Evolutionary conservation across 768 basidiomycete species (phyloP).

Genomic region (Imleria badia): DNA sequence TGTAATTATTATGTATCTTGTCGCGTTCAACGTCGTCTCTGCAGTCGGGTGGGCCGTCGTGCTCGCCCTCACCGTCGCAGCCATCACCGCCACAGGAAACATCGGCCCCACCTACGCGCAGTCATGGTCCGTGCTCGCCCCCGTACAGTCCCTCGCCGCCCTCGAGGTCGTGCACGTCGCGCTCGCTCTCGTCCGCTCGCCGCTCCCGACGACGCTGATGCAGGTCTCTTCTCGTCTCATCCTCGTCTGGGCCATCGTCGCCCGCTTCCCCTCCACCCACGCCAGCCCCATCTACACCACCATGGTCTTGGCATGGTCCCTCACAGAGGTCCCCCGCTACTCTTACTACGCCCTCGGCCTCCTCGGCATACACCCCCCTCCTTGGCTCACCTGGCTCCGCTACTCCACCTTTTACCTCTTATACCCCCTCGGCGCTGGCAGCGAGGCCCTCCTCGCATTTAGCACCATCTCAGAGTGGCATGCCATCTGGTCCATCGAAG

Average conservation of each 20-base stretch:
- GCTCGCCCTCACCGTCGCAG: slow-evolving; percentile 50
- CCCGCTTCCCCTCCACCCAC: slow-evolving; percentile 45
- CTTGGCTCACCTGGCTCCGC: slow-evolving; percentile 70
- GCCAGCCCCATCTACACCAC: slow-evolving; percentile 78
- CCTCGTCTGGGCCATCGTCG: slow-evolving; percentile 79
- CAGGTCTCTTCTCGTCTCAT: slow-evolving; percentile 83
- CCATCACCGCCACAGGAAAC: slow-evolving; percentile 34
- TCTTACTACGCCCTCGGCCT: slow-evolving; percentile 77
- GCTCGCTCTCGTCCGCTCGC: slow-evolving; percentile 77
- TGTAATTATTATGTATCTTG: slow-evolving; percentile 51
- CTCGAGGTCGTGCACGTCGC: slow-evolving; percentile 84
- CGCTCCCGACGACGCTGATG: slow-evolving; percentile 67
- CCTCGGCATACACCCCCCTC: slow-evolving; percentile 47
- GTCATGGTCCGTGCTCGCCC: slow-evolving; percentile 59
- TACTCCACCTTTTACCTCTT: slow-evolving; percentile 93
- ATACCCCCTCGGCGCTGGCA: slow-evolving; percentile 91
- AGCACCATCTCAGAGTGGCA: slow-evolving; percentile 64
- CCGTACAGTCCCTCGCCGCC: slow-evolving; percentile 81
- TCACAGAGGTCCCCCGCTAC: slow-evolving; percentile 92
- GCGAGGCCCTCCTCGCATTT: slow-evolving; percentile 84
- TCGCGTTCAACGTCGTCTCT: slow-evolving; percentile 77
- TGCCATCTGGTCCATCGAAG: slow-evolving; percentile 51
- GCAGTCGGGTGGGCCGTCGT: slow-evolving; percentile 74
- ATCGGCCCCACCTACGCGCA: slow-evolving; percentile 29
- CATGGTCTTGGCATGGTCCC: slow-evolving; percentile 92